Evolutionary conservation across 1,284 basidiomycete genomes (phyloP).

Genomic region (Neotropicomus parvogracilis): DNA sequence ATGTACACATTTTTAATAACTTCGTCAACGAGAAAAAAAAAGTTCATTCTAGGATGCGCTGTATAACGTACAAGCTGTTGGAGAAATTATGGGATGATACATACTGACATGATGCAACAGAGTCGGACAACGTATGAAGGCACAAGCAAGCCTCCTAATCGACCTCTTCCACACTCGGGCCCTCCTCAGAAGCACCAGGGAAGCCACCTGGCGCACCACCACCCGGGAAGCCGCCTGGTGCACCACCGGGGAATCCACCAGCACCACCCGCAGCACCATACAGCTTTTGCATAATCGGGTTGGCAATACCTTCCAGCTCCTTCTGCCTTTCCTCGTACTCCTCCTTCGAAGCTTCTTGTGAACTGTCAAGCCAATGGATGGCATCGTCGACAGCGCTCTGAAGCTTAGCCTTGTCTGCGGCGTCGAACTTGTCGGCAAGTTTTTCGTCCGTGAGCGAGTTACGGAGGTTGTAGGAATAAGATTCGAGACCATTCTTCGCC

Average conservation of each 20-base stretch:
- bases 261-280: constrained; percentile 75
- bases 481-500: constrained; percentile 88
- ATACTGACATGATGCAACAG: constrained; percentile 30
- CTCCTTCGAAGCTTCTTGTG: constrained; percentile 90
- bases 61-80: constrained; percentile 33
- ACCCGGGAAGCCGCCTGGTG: constrained; percentile 44
- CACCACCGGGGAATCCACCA: constrained; percentile 47
- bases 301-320: constrained; percentile 89
- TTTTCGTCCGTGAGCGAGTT: constrained; percentile 87
- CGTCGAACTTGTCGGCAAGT: constrained; percentile 83
- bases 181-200: constrained; percentile 64
- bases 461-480: constrained; percentile 95
- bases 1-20: too few species aligned
- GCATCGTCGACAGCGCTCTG: constrained; percentile 81
- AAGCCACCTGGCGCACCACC: constrained; percentile 52
- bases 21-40: neutral
- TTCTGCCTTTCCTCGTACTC: constrained; percentile 97
- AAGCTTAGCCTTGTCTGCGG: constrained; percentile 86
- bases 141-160: constrained; percentile 42
- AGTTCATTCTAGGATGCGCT: constrained; percentile 33
- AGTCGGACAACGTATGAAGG: constrained; percentile 19
- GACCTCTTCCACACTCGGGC: constrained; percentile 87
- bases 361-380: constrained; percentile 86
- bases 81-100: constrained; percentile 32
- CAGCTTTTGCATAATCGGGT: constrained; percentile 93